phyloP scores from a whole-genome alignment of 345 rosid species.

The Acer yangbiense region DNA sequence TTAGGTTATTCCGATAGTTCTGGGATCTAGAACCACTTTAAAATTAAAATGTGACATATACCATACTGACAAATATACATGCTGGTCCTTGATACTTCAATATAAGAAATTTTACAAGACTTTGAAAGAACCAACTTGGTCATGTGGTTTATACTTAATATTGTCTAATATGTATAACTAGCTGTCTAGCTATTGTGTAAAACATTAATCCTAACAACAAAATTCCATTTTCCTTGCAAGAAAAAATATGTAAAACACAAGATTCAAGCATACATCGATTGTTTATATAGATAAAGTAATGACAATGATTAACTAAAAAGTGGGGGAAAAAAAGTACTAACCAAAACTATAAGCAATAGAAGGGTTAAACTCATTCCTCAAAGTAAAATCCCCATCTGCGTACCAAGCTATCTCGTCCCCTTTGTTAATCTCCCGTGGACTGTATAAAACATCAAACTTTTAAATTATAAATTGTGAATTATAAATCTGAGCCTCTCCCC shows the following conservation, averaged over 20 bases:
- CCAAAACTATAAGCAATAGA: conserved; percentile 78
- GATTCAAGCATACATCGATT: neutral
- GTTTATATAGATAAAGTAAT: neutral
- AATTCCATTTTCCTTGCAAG: neutral
- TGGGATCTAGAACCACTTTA: neutral
- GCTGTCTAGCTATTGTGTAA: too few relatives aligned
- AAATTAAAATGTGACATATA: neutral
- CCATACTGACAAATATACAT: neutral
- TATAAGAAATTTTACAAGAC: neutral
- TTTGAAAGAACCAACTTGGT: neutral
- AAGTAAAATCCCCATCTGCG: conserved; percentile 76
- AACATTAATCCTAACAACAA: neutral
- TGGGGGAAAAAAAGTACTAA: conserved; percentile 30
- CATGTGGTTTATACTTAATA: too few relatives aligned
- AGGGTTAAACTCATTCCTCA: conserved; percentile 70
- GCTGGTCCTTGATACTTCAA: neutral
- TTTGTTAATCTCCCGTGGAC: conserved; percentile 71
- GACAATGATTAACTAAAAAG: neutral
- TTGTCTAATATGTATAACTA: too few relatives aligned
- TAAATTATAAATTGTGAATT: neutral
- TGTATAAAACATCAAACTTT: conserved; percentile 12
- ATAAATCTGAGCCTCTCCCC: conserved; percentile 4
- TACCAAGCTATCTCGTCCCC: conserved; percentile 90
- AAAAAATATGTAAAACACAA: neutral
- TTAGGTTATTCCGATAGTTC: too few relatives aligned